These are phyloP conservation scores for Euphrasia arctica DNA, from an alignment of 305 asterid genomes.

Conservation along the genomic window DNA sequence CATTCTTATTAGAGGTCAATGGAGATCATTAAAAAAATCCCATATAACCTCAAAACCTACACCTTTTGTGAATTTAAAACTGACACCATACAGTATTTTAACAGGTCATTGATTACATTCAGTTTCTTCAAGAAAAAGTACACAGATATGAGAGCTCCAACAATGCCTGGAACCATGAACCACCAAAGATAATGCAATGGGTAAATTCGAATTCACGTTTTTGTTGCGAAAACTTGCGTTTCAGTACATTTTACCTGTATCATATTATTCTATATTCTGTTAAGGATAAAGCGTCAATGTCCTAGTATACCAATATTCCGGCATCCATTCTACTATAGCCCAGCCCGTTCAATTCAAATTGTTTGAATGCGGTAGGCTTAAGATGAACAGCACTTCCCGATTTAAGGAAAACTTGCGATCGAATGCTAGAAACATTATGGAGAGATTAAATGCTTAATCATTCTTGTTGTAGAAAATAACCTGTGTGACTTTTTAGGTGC, in stretches of 20 bases:
- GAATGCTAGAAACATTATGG: neutral
- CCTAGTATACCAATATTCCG: too few species aligned
- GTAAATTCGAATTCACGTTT: constrained; percentile 35
- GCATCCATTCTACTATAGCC: too few species aligned
- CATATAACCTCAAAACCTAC: constrained; percentile 5
- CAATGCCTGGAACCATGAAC: constrained; percentile 74
- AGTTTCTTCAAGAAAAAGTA: constrained; percentile 87
- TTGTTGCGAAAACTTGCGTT: neutral
- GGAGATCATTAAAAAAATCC: constrained; percentile 16
- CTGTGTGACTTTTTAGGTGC: constrained; percentile 15
- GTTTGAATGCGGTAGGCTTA: constrained; percentile 1
- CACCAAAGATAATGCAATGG: constrained; percentile 62
- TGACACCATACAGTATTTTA: constrained; percentile 22
- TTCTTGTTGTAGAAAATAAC: neutral
- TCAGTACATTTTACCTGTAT: neutral
- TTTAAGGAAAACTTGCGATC: neutral
- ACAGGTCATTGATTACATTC: constrained; percentile 97
- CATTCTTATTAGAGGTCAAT: constrained; percentile 86
- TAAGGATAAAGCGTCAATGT: neutral
- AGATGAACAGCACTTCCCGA: neutral
- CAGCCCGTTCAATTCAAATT: neutral
- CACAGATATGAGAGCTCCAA: constrained; percentile 66
- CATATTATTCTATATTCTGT: constrained; percentile 1
- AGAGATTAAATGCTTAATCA: constrained; percentile 1
- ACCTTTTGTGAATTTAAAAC: constrained; percentile 18